phyloP scores from a whole-genome alignment of 345 rosid genomes.

The Heritiera littoralis region DNA sequence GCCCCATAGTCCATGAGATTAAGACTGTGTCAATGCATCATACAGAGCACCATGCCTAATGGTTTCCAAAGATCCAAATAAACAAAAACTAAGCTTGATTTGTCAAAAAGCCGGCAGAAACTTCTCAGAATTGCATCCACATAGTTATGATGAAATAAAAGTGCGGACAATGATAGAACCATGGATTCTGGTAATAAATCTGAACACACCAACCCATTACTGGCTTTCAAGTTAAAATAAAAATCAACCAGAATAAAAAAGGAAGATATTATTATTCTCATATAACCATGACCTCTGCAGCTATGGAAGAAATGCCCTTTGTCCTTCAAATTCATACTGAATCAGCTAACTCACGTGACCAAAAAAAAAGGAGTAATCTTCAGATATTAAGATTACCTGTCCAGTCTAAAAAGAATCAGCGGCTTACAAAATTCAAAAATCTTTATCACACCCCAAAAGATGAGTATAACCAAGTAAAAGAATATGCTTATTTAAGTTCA shows the following conservation, averaged over 20 bases:
- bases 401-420: not conserved
- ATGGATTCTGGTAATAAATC: not conserved
- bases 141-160: not conserved
- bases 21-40: not conserved
- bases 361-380: not conserved
- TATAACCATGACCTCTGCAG: not conserved
- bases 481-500: not conserved
- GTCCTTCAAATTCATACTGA: not conserved
- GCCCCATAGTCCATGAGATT: not conserved
- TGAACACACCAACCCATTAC: not conserved
- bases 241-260: not conserved
- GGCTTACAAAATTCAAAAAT: not conserved
- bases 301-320: not conserved
- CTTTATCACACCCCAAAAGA: not conserved
- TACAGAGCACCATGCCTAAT: not conserved
- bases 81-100: not conserved
- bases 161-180: not conserved
- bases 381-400: not conserved
- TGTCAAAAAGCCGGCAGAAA: not conserved
- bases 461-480: not conserved
- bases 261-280: not conserved
- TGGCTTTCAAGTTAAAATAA: not conserved
- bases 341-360: not conserved
- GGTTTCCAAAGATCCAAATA: not conserved
- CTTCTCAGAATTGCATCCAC: not conserved